phyloP scores from a whole-genome alignment of 169 alveolate genomes.

The Plasmodium fragile region DNA sequence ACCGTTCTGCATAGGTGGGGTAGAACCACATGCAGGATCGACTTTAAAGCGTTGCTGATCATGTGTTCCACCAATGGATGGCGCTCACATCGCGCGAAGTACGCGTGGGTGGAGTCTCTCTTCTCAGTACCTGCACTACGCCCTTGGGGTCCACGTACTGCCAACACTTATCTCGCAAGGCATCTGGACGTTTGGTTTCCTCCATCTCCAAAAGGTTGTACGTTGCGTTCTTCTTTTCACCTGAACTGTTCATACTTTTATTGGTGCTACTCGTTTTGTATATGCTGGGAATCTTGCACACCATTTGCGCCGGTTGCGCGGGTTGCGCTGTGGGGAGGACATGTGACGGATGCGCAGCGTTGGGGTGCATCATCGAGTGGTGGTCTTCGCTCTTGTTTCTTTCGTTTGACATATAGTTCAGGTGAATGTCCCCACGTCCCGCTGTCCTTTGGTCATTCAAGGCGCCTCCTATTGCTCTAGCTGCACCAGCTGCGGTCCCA shows the following conservation, averaged over 20 bases:
- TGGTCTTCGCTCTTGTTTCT: neutral
- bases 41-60: neutral
- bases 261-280: constrained; percentile 17
- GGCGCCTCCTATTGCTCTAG: neutral
- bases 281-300: constrained; percentile 6
- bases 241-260: constrained; percentile 19
- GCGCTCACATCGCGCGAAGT: neutral
- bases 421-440: neutral
- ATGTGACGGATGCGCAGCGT: constrained; percentile 11
- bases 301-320: constrained; percentile 26
- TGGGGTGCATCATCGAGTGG: neutral
- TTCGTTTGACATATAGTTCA: neutral
- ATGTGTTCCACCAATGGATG: neutral
- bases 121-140: constrained; percentile 74
- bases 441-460: neutral
- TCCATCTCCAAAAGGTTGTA: constrained; percentile 13
- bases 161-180: constrained; percentile 80
- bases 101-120: neutral
- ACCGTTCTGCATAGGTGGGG: neutral
- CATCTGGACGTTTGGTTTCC: constrained; percentile 77
- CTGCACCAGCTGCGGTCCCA: neutral
- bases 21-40: neutral
- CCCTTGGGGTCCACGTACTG: constrained; percentile 84
- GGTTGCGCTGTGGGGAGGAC: neutral
- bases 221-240: constrained; percentile 17